Conservation (phyloP, 108 stramenopile species). For the Bacterosira constricta region DNA sequence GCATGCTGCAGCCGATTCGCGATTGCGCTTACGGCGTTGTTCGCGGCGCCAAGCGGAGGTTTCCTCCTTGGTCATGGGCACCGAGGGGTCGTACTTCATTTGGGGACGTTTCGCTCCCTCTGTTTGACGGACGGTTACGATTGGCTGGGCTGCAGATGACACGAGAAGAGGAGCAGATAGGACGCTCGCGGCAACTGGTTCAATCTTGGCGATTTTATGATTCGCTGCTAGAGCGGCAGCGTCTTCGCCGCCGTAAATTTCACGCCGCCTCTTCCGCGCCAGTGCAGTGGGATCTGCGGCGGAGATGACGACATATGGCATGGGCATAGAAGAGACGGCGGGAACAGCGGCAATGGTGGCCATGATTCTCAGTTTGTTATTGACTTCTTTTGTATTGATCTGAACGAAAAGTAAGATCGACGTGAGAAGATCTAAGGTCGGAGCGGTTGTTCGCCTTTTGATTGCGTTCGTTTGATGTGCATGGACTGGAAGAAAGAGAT, state of each 20-base stretch:
- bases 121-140: conserved; percentile 24
- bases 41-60: conserved; percentile 82
- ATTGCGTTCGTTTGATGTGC: too few relatives aligned
- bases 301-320: background rate
- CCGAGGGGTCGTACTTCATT: conserved; percentile 83
- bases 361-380: too few relatives aligned
- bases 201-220: background rate
- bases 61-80: conserved; percentile 85
- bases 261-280: conserved; percentile 61
- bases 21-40: conserved; percentile 82
- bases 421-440: too few relatives aligned
- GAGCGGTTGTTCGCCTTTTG: too few relatives aligned
- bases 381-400: too few relatives aligned
- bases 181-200: background rate
- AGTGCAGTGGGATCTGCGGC: conserved; percentile 17
- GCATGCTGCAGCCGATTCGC: conserved; percentile 83
- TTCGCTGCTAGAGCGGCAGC: background rate
- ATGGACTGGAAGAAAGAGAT: too few relatives aligned
- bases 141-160: conserved; percentile 12
- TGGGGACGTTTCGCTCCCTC: conserved; percentile 54
- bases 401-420: too few relatives aligned
- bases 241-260: conserved; percentile 26
- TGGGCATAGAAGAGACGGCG: background rate
- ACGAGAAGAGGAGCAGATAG: background rate
- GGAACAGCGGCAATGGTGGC: background rate